A percentile compares a stretch with the other conserved stretches of the same genome.
Conservation (phyloP, 2,329 filamentous ascomycete genomes). For the Aspergillus intermedius region DNA sequence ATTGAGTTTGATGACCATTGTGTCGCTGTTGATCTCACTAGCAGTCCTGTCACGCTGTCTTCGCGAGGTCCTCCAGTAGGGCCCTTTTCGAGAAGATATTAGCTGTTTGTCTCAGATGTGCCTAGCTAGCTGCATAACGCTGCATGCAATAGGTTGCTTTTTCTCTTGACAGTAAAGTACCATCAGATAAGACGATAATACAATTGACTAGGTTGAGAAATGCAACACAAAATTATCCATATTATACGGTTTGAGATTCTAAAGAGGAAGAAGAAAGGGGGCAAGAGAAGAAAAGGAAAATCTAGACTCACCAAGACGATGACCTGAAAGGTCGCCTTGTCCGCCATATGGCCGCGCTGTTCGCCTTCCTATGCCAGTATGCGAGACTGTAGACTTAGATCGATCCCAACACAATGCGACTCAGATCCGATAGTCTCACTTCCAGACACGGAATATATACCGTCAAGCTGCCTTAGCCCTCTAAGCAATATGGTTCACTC, state of each 20-base stretch:
- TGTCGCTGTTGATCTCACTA: slow-evolving; percentile 73
- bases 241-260: background rate
- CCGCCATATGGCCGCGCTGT: slow-evolving; percentile 10
- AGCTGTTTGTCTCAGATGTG: slow-evolving; percentile 17
- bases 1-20: slow-evolving; percentile 78
- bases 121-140: slow-evolving; percentile 5
- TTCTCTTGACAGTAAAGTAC: background rate
- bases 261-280: background rate
- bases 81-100: slow-evolving; percentile 52
- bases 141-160: background rate
- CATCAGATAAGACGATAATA: background rate
- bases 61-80: slow-evolving; percentile 84
- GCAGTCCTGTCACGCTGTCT: slow-evolving; percentile 80
- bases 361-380: background rate
- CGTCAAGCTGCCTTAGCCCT: too few relatives aligned
- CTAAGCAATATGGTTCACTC: too few relatives aligned
- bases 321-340: slow-evolving; percentile 57
- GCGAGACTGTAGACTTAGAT: background rate
- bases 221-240: background rate
- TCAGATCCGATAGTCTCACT: too few relatives aligned
- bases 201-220: background rate
- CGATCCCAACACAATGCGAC: background rate
- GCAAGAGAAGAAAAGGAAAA: slow-evolving; percentile 3
- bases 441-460: too few relatives aligned
- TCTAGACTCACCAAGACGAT: slow-evolving; percentile 61